phyloP scores from a whole-genome alignment of 352 stramenopile species.

The Lagenidium giganteum region DNA sequence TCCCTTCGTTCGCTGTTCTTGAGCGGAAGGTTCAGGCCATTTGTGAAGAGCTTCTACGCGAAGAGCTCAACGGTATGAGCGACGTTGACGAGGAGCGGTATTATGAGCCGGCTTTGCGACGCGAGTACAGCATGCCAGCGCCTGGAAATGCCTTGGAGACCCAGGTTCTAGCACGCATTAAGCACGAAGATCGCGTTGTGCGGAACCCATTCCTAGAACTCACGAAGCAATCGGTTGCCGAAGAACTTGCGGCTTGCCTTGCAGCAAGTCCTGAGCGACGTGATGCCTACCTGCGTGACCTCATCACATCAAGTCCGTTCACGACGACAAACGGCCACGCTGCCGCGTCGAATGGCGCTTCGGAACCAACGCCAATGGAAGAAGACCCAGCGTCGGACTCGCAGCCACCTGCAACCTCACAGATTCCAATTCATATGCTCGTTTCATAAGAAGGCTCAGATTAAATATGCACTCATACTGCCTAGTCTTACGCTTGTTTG shows the following conservation, averaged over 20 bases:
- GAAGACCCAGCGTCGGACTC: constrained; percentile 9
- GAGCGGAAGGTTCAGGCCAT: constrained; percentile 71
- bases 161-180: constrained; percentile 14
- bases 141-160: constrained; percentile 57
- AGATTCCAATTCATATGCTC: constrained; percentile 66
- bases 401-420: constrained; percentile 18
- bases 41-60: constrained; percentile 24
- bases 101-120: constrained; percentile 43
- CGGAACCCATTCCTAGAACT: constrained; percentile 22
- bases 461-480: no score
- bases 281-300: constrained; percentile 8
- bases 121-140: constrained; percentile 56
- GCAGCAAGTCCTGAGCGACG: constrained; percentile 1
- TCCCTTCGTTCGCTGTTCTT: constrained; percentile 68
- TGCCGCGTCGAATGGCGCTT: no score
- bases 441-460: no score
- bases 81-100: constrained; percentile 24
- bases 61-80: constrained; percentile 7
- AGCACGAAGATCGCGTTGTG: constrained; percentile 6
- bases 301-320: neutral
- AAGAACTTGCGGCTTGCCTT: constrained; percentile 12
- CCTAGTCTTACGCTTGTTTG: constrained; percentile 43
- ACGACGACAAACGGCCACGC: no score
- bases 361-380: no score
- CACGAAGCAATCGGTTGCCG: neutral